phyloP scores from a whole-genome alignment of 148 eudicot genomes.

The Chenopodium berlandieri region DNA sequence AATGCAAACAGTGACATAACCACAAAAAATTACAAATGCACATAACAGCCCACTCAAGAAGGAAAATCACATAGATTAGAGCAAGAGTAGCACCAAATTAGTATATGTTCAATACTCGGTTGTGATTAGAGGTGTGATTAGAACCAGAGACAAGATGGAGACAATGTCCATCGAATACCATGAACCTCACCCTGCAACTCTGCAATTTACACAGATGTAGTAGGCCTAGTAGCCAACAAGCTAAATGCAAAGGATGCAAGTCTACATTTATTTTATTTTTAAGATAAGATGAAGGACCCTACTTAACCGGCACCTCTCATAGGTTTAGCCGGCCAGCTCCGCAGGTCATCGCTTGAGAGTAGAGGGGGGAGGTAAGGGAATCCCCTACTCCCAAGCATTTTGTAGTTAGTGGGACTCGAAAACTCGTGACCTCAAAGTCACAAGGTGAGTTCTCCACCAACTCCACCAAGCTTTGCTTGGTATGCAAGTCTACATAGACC shows the following conservation, averaged over 20 bases:
- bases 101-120: not conserved
- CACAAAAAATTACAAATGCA: not conserved
- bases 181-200: not conserved
- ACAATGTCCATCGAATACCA: not conserved
- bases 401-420: too few relatives aligned
- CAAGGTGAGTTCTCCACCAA: too few relatives aligned
- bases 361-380: too few relatives aligned
- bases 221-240: not conserved
- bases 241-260: not conserved
- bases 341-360: too few relatives aligned
- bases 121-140: not conserved
- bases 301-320: too few relatives aligned
- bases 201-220: not conserved
- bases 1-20: not conserved
- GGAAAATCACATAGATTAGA: not conserved
- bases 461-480: not conserved
- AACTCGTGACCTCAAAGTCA: too few relatives aligned
- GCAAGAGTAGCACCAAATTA: not conserved
- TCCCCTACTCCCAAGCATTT: too few relatives aligned
- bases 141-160: not conserved
- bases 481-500: not conserved
- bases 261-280: not conserved
- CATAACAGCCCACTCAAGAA: not conserved
- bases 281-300: too few relatives aligned
- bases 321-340: too few relatives aligned